Conservation (phyloP, 176 grass and related monocot species). For the Avena eriantha region DNA sequence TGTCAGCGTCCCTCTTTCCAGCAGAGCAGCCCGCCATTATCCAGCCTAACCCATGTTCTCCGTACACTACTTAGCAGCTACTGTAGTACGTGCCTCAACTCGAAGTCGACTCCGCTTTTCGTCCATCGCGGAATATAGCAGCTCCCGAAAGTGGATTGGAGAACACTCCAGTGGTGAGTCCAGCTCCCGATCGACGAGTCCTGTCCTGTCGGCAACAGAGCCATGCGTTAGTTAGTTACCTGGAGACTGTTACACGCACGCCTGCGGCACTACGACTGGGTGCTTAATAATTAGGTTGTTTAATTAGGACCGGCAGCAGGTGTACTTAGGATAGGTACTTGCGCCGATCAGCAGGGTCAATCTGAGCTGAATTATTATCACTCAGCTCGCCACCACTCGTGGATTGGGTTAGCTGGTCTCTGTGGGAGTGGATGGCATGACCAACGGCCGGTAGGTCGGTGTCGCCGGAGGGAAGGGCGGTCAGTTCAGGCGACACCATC, state of each 20-base stretch:
- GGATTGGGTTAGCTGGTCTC: neutral
- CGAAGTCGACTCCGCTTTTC: neutral
- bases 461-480: neutral
- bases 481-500: constrained; percentile 30
- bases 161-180: neutral
- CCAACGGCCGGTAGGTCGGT: constrained; percentile 7
- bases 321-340: neutral
- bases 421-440: neutral
- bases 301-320: constrained; percentile 7
- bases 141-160: constrained; percentile 1
- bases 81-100: constrained; percentile 9
- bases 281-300: neutral
- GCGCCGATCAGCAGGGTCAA: neutral
- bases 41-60: constrained; percentile 46
- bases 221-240: neutral
- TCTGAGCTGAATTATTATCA: neutral
- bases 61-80: neutral
- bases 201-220: neutral
- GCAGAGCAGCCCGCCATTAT: constrained; percentile 29
- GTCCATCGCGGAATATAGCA: neutral
- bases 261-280: neutral
- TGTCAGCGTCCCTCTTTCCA: constrained; percentile 45
- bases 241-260: neutral
- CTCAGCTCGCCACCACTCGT: no score
- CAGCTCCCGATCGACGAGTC: neutral